Percentiles rank a stretch among this genome's conserved stretches.
Evolutionary conservation across 805 yeast species (phyloP).

Genomic region (Yarrowia phangngaensis): DNA sequence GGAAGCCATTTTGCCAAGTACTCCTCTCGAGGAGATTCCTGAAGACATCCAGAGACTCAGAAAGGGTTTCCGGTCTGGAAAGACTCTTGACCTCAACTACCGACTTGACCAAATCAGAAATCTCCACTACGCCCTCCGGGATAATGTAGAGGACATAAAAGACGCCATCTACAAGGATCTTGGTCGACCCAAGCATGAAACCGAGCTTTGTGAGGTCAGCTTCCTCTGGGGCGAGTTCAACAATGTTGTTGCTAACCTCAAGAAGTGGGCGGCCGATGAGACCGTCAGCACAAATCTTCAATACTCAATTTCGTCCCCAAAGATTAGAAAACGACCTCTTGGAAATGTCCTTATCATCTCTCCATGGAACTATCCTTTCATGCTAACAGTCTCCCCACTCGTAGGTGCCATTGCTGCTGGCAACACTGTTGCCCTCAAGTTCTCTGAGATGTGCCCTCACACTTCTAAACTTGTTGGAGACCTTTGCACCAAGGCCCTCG

Average conservation of each 20-base stretch:
- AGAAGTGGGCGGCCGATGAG: slow-evolving; percentile 58
- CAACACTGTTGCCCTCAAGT: slow-evolving; percentile 70
- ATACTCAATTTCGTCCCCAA: slow-evolving; percentile 33
- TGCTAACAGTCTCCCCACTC: slow-evolving; percentile 61
- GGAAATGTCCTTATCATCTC: slow-evolving; percentile 71
- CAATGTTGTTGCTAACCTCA: slow-evolving; percentile 55
- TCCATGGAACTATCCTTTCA: slow-evolving; percentile 76
- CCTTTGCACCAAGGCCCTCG: slow-evolving; percentile 52
- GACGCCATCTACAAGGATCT: slow-evolving; percentile 65
- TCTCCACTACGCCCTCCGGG: slow-evolving; percentile 59
- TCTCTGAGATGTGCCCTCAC: slow-evolving; percentile 64
- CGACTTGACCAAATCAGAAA: slow-evolving; percentile 64
- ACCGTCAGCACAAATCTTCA: slow-evolving; percentile 28
- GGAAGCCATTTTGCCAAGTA: slow-evolving; percentile 33
- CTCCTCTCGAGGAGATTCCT: slow-evolving; percentile 51
- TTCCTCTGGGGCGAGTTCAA: slow-evolving; percentile 54
- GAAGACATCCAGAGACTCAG: slow-evolving; percentile 45
- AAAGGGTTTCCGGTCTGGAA: slow-evolving; percentile 45
- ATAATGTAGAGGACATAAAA: slow-evolving; percentile 52
- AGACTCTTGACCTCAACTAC: slow-evolving; percentile 50
- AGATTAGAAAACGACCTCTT: slow-evolving; percentile 38
- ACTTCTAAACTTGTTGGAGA: slow-evolving; percentile 55
- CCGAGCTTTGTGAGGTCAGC: slow-evolving; percentile 55
- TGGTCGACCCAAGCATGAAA: slow-evolving; percentile 60
- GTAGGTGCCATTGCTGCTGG: slow-evolving; percentile 82